These are phyloP conservation scores for Diaporthe batatas DNA, from an alignment of 2,329 filamentous ascomycete genomes.

Conservation along the genomic window DNA sequence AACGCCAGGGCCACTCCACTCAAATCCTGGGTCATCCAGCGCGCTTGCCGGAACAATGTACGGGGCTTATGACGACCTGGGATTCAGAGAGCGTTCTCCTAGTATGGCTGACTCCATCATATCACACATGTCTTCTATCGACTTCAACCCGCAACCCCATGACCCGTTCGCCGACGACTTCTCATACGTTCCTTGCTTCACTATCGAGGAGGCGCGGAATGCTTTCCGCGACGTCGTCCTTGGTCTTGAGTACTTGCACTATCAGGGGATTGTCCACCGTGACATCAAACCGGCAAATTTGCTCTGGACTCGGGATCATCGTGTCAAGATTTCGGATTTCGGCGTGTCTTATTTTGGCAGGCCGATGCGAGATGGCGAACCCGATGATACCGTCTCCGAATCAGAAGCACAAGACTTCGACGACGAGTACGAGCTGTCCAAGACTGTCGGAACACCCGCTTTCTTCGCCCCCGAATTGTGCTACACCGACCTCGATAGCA, in stretches of 20 bases:
- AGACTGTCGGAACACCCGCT: slow-evolving; percentile 96
- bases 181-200: slow-evolving; percentile 94
- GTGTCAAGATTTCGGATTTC: slow-evolving; percentile 98
- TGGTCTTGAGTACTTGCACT: slow-evolving; percentile 93
- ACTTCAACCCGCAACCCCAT: slow-evolving; percentile 69
- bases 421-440: slow-evolving; percentile 95
- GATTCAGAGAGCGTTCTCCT: slow-evolving; percentile 76
- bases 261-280: slow-evolving; percentile 85
- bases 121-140: slow-evolving; percentile 76
- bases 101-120: slow-evolving; percentile 85
- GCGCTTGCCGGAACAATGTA: slow-evolving; percentile 84
- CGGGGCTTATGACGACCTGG: slow-evolving; percentile 75
- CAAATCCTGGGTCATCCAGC: slow-evolving; percentile 64
- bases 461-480: slow-evolving; percentile 98
- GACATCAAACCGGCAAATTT: slow-evolving; percentile 93
- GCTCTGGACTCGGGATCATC: slow-evolving; percentile 84
- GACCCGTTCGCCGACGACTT: slow-evolving; percentile 86
- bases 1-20: slow-evolving; percentile 65
- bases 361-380: slow-evolving; percentile 85
- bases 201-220: slow-evolving; percentile 82
- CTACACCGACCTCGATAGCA: slow-evolving; percentile 80
- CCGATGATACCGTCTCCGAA: slow-evolving; percentile 80
- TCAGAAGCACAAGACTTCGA: slow-evolving; percentile 89
- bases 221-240: slow-evolving; percentile 94
- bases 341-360: slow-evolving; percentile 97